Percentiles rank a stretch among this genome's conserved stretches.
phyloP scores from a whole-genome alignment of 768 basidiomycete genomes.

The Pulveroboletus ravenelii region DNA sequence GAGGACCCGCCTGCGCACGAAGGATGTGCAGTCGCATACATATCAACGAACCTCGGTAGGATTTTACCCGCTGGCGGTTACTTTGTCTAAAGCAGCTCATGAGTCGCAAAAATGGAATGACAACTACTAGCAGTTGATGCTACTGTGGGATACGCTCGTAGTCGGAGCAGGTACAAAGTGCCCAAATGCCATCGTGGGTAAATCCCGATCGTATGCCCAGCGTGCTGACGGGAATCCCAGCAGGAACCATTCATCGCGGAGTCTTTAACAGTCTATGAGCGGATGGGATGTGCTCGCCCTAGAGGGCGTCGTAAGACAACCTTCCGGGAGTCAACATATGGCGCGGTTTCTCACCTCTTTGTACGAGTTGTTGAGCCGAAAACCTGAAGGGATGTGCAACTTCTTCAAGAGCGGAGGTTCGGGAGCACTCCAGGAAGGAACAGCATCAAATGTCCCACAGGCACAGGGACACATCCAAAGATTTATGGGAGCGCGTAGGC shows the following conservation, averaged over 20 bases:
- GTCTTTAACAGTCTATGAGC: background rate
- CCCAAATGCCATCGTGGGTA: slow-evolving; percentile 2
- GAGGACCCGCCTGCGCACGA: too few relatives aligned
- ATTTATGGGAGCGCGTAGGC: slow-evolving; percentile 4
- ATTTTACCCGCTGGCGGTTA: too few relatives aligned
- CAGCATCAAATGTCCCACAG: slow-evolving; percentile 5
- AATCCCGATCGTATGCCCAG: background rate
- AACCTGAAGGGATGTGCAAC: background rate
- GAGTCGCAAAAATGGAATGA: background rate
- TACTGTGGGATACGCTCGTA: background rate
- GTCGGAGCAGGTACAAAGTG: slow-evolving; percentile 4
- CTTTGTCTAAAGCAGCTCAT: background rate
- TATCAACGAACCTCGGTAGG: too few relatives aligned
- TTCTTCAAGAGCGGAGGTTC: slow-evolving; percentile 6
- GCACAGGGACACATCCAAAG: background rate
- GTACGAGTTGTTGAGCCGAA: background rate
- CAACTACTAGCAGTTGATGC: slow-evolving; percentile 7
- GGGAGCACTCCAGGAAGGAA: slow-evolving; percentile 9
- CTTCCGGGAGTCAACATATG: background rate
- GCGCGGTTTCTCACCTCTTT: slow-evolving; percentile 8
- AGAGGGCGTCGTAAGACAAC: background rate
- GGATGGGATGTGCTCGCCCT: background rate
- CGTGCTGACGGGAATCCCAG: background rate
- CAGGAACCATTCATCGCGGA: slow-evolving; percentile 1
- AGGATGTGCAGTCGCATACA: too few relatives aligned